Evolutionary conservation across 75 land plant genomes (phyloP).

Genomic region (Picea glauca): DNA sequence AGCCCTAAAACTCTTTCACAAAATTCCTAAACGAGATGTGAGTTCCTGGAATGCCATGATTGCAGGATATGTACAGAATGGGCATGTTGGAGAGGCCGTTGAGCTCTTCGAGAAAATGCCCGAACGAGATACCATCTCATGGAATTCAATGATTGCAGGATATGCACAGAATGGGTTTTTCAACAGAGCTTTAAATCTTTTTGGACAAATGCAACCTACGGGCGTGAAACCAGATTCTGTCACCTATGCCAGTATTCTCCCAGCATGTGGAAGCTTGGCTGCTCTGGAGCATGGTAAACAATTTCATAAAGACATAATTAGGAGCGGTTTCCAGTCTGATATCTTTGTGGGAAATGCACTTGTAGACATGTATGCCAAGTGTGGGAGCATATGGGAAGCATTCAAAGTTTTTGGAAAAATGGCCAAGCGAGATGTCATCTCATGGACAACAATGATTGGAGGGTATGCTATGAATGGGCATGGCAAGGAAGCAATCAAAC

Average conservation of each 20-base stretch:
- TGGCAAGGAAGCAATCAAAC: conserved; percentile 1
- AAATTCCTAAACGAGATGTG: conserved; percentile 7
- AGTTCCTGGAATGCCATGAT: conserved; percentile 18
- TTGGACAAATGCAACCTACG: conserved; percentile 13
- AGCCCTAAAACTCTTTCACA: neutral
- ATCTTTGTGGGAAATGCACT: conserved; percentile 33
- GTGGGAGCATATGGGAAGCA: conserved; percentile 25
- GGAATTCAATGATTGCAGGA: conserved; percentile 38
- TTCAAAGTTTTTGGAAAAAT: conserved; percentile 20
- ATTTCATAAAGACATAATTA: conserved; percentile 18
- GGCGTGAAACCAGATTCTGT: conserved; percentile 17
- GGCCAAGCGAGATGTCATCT: conserved; percentile 16
- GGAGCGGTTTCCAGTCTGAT: conserved; percentile 14
- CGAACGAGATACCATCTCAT: conserved; percentile 23
- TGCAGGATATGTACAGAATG: conserved; percentile 9
- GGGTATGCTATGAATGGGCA: conserved; percentile 31
- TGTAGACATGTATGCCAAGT: conserved; percentile 40
- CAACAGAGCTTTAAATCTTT: conserved; percentile 13
- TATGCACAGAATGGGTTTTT: conserved; percentile 27
- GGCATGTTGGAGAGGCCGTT: conserved; percentile 12
- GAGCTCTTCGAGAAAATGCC: conserved; percentile 26
- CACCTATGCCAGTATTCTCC: conserved; percentile 22
- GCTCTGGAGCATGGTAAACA: conserved; percentile 15
- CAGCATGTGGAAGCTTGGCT: conserved; percentile 30
- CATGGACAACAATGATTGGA: conserved; percentile 33